Conservation (phyloP, 306 rosid species). For the Prunus davidiana region DNA sequence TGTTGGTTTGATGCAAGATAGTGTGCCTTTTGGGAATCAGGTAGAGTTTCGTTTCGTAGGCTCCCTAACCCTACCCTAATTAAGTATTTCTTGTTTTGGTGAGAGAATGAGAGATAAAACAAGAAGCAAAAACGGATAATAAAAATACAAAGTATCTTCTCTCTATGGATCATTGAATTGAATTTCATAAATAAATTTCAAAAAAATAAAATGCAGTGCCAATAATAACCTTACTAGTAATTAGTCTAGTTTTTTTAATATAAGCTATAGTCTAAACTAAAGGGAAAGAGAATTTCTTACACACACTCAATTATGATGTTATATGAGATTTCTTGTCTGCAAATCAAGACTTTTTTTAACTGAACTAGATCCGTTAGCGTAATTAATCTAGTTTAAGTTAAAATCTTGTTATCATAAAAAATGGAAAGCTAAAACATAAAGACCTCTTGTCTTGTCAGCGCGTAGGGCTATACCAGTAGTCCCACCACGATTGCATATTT, state of each 20-base stretch:
- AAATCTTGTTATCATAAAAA: background rate
- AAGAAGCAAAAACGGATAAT: background rate
- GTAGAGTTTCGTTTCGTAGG: background rate
- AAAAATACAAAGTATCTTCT: too few species aligned
- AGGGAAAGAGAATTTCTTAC: rapidly evolving
- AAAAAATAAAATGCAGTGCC: too few species aligned
- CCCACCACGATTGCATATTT: too few species aligned
- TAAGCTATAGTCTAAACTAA: too few species aligned
- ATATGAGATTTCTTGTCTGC: too few species aligned
- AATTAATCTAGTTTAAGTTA: too few species aligned
- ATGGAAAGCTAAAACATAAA: background rate
- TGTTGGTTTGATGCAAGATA: too few species aligned
- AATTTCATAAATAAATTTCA: too few species aligned
- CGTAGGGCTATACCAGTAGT: background rate
- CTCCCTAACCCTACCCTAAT: background rate
- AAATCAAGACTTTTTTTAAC: rapidly evolving
- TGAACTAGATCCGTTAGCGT: rapidly evolving
- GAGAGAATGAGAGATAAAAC: background rate
- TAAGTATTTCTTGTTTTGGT: slow-evolving; percentile 1
- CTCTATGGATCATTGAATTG: too few species aligned
- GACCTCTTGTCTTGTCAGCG: background rate
- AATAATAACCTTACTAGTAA: too few species aligned
- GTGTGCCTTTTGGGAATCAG: background rate
- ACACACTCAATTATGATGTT: too few species aligned
- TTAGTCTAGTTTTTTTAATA: too few species aligned